These are phyloP conservation scores for Teunomyces kruisii DNA, from an alignment of 805 yeast species.

Conservation along the genomic window DNA sequence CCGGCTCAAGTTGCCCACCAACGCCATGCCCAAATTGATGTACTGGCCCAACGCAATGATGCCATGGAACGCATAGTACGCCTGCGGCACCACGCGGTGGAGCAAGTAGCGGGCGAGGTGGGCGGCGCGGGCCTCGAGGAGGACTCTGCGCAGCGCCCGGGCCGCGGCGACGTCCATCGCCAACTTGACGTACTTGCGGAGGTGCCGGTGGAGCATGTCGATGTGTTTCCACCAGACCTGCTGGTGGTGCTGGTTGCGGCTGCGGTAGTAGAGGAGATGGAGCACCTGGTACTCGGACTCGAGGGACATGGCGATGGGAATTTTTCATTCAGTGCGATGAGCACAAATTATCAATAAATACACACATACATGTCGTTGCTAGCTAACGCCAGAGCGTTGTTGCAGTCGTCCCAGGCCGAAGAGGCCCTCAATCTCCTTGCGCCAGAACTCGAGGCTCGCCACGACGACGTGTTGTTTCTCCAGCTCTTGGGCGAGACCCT, in stretches of 20 bases:
- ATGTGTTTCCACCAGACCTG: slow-evolving; percentile 78
- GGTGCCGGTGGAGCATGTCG: slow-evolving; percentile 58
- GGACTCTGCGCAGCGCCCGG: background rate
- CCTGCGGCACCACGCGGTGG: slow-evolving; percentile 29
- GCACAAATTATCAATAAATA: too few species aligned
- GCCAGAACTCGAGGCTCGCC: slow-evolving; percentile 29
- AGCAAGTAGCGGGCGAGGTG: background rate
- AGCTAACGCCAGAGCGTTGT: slow-evolving; percentile 41
- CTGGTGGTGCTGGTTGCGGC: slow-evolving; percentile 71
- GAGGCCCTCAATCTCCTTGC: slow-evolving; percentile 50
- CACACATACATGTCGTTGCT: slow-evolving; percentile 18
- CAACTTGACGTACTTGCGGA: background rate
- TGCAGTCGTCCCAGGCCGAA: slow-evolving; percentile 51
- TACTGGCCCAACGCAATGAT: slow-evolving; percentile 77
- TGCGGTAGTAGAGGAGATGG: slow-evolving; percentile 66
- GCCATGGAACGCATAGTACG: slow-evolving; percentile 63
- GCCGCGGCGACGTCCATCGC: background rate
- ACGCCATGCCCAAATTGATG: slow-evolving; percentile 66
- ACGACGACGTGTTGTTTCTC: slow-evolving; percentile 46
- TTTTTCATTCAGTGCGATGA: background rate
- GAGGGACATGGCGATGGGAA: background rate
- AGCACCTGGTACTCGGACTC: slow-evolving; percentile 56
- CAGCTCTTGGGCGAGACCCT: slow-evolving; percentile 73
- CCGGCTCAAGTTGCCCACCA: slow-evolving; percentile 57
- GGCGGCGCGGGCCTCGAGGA: background rate